phyloP scores from a whole-genome alignment of 768 basidiomycete genomes.

The Cantharellus cinnabarinus region DNA sequence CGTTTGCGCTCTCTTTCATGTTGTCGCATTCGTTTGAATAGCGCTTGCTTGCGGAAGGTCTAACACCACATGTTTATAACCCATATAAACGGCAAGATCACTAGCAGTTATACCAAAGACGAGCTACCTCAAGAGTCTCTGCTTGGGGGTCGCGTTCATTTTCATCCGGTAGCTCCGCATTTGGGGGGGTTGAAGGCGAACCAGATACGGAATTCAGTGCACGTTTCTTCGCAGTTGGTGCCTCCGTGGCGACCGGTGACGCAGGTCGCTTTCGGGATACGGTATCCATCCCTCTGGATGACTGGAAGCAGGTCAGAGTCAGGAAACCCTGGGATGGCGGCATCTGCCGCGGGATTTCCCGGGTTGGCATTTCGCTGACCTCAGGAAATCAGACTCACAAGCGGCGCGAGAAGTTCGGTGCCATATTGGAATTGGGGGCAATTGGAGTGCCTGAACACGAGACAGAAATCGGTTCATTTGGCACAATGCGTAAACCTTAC shows the following conservation, averaged over 20 bases:
- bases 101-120: not conserved
- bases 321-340: too few relatives aligned
- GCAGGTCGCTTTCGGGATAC: not conserved
- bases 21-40: constrained; percentile 66
- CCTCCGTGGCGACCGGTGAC: not conserved
- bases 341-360: too few relatives aligned
- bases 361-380: too few relatives aligned
- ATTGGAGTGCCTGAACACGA: too few relatives aligned
- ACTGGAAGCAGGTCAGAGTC: too few relatives aligned
- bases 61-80: constrained; percentile 13
- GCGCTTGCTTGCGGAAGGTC: constrained; percentile 75
- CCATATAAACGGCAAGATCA: not conserved
- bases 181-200: not conserved
- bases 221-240: not conserved
- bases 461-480: too few relatives aligned
- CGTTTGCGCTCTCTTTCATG: constrained; percentile 60
- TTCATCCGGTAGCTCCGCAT: not conserved
- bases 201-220: not conserved
- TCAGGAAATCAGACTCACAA: too few relatives aligned
- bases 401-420: too few relatives aligned
- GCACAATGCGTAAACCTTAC: too few relatives aligned
- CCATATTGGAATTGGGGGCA: too few relatives aligned
- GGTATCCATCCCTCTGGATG: not conserved
- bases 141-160: not conserved
- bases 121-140: not conserved